Evolutionary conservation across 352 stramenopile genomes (phyloP).

Genomic region (Phytophthora nicotianae): DNA sequence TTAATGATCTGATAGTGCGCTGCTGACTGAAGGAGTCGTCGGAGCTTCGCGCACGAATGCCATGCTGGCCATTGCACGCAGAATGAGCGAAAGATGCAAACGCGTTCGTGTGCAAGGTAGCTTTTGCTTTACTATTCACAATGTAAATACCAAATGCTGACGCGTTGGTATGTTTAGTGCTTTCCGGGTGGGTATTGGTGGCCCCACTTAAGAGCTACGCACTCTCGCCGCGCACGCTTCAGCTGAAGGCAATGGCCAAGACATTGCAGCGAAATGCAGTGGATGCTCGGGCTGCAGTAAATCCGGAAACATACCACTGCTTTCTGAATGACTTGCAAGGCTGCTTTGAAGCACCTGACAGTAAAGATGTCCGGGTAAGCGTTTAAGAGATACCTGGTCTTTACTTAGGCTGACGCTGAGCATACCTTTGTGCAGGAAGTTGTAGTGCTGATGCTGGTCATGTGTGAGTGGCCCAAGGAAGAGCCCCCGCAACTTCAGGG

Average conservation of each 20-base stretch:
- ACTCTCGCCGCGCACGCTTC: conserved; percentile 43
- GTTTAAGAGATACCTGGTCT: background rate
- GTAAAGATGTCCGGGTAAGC: conserved; percentile 36
- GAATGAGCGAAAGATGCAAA: conserved; percentile 36
- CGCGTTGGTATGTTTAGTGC: conserved; percentile 25
- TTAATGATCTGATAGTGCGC: conserved; percentile 23
- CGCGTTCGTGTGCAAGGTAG: conserved; percentile 46
- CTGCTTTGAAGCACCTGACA: conserved; percentile 27
- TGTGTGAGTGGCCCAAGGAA: conserved; percentile 40
- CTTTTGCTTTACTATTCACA: background rate
- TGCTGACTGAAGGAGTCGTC: conserved; percentile 34
- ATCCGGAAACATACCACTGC: conserved; percentile 26
- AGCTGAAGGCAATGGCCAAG: conserved; percentile 41
- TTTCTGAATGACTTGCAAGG: conserved; percentile 35
- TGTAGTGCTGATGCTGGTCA: conserved; percentile 40
- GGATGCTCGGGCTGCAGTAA: conserved; percentile 31
- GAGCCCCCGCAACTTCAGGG: conserved; percentile 31
- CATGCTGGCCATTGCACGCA: conserved; percentile 41
- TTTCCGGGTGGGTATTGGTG: conserved; percentile 33
- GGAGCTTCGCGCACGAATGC: conserved; percentile 24
- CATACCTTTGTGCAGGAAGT: conserved; percentile 35
- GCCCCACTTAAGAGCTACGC: conserved; percentile 44
- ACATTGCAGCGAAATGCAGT: conserved; percentile 49
- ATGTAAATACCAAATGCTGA: conserved; percentile 3
- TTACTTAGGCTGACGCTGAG: background rate